Base-by-base conservation (phyloP, 148 eudicot genomes). In the Silene conica region DNA sequence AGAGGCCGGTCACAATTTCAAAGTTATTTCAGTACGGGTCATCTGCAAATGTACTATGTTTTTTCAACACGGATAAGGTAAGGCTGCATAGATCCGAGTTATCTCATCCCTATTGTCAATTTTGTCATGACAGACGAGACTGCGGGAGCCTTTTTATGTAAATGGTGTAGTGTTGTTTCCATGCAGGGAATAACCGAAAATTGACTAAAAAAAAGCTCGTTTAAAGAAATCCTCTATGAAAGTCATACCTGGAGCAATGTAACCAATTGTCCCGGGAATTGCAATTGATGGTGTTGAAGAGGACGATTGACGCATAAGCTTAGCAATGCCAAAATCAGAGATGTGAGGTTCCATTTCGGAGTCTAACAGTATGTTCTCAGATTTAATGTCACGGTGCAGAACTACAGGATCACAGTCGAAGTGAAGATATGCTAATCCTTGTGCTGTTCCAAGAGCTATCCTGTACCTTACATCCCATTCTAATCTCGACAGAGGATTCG, bases 231-330 rank as follows among this genome's bases (percentile, higher is more conserved):
- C 3, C 22, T 38, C 65, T 12, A 8, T 6, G 59, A 63, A 70
- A 73, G n/a, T 63, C 34, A 8, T 90, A 93, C 98, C 98, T 82
- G 98, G 98, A 74, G 98, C 96, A 38, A 93, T 90, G 82, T 93
- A 93, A 20, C 96, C 98, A 58, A 89, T 75, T 23, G 96, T 90
- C 64, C 98, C 98, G 28, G 74, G 85, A 77, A 90, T 61, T 22
- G 79, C 77, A 65, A 52, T 76, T 43, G 90, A 85, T 48, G 81
- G 74, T 43, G 78, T 34, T 19, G 87, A 70, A 73, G 77, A 65
- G 16, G 85, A 77, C 45, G 89, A 79, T 31, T 82, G 84, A 74
- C 88, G 88, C 69, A 90, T 78, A 69, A 93, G 86, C 80, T 93
- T 89, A 45, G 93, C 96, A 14, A 93, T 90, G 66, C 98, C 98